A percentile compares a stretch with the other conserved stretches of the same genome.
Evolutionary conservation across 2,329 filamentous ascomycete genomes (phyloP).

Genomic region (Pseudogymnoascus sp.): DNA sequence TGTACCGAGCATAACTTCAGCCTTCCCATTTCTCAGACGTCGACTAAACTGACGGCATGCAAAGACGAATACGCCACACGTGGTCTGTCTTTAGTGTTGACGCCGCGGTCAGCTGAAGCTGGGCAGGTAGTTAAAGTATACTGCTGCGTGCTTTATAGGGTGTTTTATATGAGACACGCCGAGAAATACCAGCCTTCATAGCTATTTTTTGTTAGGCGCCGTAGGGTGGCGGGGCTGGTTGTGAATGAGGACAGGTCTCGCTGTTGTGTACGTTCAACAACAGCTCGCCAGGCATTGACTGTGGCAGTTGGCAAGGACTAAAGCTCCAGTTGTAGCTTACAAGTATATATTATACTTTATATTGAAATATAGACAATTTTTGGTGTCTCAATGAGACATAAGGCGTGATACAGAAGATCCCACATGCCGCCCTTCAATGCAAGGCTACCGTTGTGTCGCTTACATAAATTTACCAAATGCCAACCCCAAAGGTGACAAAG

Average conservation of each 20-base stretch:
- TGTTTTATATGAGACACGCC: not conserved
- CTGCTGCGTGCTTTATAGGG: too few species aligned
- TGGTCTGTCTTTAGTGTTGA: not conserved
- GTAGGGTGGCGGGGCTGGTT: not conserved
- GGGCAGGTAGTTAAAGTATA: not conserved
- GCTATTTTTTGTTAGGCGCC: not conserved
- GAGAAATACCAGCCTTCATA: not conserved
- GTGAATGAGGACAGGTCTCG: not conserved
- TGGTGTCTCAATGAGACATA: not conserved
- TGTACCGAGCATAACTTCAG: not conserved
- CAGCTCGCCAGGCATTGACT: not conserved
- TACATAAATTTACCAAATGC: constrained; percentile 9
- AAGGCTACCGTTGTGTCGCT: constrained; percentile 2
- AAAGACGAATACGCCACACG: not conserved
- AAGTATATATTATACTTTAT: not conserved
- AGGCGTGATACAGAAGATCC: not conserved
- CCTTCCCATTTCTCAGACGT: constrained; percentile 3
- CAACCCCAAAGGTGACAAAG: constrained; percentile 8
- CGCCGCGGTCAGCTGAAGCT: not conserved
- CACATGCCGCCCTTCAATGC: not conserved
- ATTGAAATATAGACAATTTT: not conserved
- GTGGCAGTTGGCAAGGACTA: not conserved
- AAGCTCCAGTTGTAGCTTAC: not conserved
- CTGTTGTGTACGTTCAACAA: not conserved
- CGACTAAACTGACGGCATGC: not conserved